These are phyloP conservation scores for Colletotrichum theobromicola DNA, from an alignment of 2,329 filamentous ascomycete species.

Conservation along the genomic window DNA sequence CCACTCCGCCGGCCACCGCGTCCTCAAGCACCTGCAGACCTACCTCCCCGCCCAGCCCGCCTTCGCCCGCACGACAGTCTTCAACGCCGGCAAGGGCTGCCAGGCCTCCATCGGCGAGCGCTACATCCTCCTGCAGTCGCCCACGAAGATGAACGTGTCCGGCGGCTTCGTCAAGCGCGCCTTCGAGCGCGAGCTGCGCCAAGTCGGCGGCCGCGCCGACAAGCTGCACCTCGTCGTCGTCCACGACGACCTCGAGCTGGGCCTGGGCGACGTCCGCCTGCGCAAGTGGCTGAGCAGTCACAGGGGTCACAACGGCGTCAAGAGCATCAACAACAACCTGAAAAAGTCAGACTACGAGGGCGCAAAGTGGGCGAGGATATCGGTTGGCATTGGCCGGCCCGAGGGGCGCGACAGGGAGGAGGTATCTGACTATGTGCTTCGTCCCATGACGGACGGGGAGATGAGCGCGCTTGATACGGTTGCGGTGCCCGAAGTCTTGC, in stretches of 20 bases:
- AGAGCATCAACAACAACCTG: slow-evolving; percentile 64
- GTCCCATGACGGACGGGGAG: slow-evolving; percentile 63
- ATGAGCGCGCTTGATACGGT: slow-evolving; percentile 54
- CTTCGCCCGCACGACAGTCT: slow-evolving; percentile 47
- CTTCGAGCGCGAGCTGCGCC: slow-evolving; percentile 61
- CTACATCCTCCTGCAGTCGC: slow-evolving; percentile 76
- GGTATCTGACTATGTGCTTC: slow-evolving; percentile 81
- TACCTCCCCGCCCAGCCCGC: slow-evolving; percentile 51
- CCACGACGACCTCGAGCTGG: slow-evolving; percentile 86
- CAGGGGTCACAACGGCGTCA: slow-evolving; percentile 77
- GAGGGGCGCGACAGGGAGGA: slow-evolving; percentile 66
- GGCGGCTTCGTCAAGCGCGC: slow-evolving; percentile 68
- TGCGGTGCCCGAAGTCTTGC: slow-evolving; percentile 57
- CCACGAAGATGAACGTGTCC: slow-evolving; percentile 83
- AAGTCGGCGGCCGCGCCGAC: slow-evolving; percentile 32
- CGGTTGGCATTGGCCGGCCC: slow-evolving; percentile 88
- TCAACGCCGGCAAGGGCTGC: slow-evolving; percentile 52
- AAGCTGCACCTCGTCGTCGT: slow-evolving; percentile 72
- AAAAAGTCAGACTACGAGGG: slow-evolving; percentile 42
- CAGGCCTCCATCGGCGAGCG: slow-evolving; percentile 52
- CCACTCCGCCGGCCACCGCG: slow-evolving; percentile 86
- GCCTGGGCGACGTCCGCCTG: slow-evolving; percentile 70
- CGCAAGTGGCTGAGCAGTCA: slow-evolving; percentile 68
- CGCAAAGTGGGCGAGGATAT: slow-evolving; percentile 64
- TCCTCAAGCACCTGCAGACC: slow-evolving; percentile 66